A percentile compares a stretch with the other conserved stretches of the same genome.
phyloP scores from a whole-genome alignment of 176 grass and related monocot species.

The Eragrostis curvula region DNA sequence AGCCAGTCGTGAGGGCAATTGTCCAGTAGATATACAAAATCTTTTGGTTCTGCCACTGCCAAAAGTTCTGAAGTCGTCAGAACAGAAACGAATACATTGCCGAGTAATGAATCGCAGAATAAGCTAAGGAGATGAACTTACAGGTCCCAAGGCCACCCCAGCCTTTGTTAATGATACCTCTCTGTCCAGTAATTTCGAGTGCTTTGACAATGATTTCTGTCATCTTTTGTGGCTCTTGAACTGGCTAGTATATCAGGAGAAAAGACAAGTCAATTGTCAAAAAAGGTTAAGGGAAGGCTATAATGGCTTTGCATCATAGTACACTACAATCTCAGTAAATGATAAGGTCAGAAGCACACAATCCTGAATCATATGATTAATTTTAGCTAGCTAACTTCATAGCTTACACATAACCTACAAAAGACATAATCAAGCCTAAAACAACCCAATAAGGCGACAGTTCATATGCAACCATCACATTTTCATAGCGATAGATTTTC shows the following conservation, averaged over 20 bases:
- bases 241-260: conserved; percentile 63
- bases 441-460: neutral
- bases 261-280: conserved; percentile 26
- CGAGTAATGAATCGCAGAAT: conserved; percentile 23
- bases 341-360: conserved; percentile 7
- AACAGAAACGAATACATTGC: conserved; percentile 26
- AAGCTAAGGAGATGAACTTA: conserved; percentile 52
- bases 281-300: neutral
- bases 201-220: conserved; percentile 86
- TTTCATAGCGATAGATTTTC: neutral
- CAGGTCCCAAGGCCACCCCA: conserved; percentile 98
- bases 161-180: conserved; percentile 98
- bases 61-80: conserved; percentile 34
- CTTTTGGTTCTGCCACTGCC: conserved; percentile 82
- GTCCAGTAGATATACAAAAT: conserved; percentile 84
- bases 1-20: conserved; percentile 98
- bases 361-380: neutral
- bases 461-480: neutral
- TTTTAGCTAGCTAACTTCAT: conserved; percentile 28
- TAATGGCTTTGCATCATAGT: conserved; percentile 12
- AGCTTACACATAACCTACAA: neutral
- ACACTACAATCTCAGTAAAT: conserved; percentile 3
- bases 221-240: conserved; percentile 96
- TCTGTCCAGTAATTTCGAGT: conserved; percentile 76
- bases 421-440: neutral